These are phyloP conservation scores for Schwanniomyces vanrijiae DNA, from an alignment of 805 yeast genomes.

Conservation along the genomic window DNA sequence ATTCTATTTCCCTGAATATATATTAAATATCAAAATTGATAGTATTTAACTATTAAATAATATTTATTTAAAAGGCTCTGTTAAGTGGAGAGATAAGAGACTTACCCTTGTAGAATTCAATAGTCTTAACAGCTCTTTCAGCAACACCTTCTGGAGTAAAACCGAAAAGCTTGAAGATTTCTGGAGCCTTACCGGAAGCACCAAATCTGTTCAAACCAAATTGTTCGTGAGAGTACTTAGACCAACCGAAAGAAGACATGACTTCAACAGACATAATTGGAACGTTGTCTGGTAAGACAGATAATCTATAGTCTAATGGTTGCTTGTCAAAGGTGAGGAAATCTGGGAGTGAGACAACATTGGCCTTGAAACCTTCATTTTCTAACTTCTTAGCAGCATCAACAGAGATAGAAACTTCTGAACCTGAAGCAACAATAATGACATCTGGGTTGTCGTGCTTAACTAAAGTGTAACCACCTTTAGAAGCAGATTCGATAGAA, in stretches of 20 bases:
- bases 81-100: constrained; percentile 72
- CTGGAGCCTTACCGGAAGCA: constrained; percentile 88
- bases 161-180: constrained; percentile 79
- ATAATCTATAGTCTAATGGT: constrained; percentile 72
- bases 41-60: not conserved
- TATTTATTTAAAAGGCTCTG: constrained; percentile 60
- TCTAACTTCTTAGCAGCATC: constrained; percentile 78
- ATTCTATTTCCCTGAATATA: not conserved
- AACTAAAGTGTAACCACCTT: constrained; percentile 88
- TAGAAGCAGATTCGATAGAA: constrained; percentile 82
- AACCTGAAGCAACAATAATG: constrained; percentile 87
- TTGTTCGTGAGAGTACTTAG: constrained; percentile 92
- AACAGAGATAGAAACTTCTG: constrained; percentile 83
- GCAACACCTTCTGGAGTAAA: constrained; percentile 95
- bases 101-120: constrained; percentile 80
- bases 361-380: constrained; percentile 65
- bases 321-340: constrained; percentile 87
- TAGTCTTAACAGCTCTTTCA: constrained; percentile 75
- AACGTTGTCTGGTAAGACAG: constrained; percentile 91
- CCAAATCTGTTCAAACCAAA: constrained; percentile 96
- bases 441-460: constrained; percentile 60
- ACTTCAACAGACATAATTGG: constrained; percentile 96
- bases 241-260: constrained; percentile 88
- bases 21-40: no score
- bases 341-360: constrained; percentile 92